Evolutionary conservation across 2,329 filamentous ascomycete species (phyloP).

Genomic region (Tolypocladium nubicola): DNA sequence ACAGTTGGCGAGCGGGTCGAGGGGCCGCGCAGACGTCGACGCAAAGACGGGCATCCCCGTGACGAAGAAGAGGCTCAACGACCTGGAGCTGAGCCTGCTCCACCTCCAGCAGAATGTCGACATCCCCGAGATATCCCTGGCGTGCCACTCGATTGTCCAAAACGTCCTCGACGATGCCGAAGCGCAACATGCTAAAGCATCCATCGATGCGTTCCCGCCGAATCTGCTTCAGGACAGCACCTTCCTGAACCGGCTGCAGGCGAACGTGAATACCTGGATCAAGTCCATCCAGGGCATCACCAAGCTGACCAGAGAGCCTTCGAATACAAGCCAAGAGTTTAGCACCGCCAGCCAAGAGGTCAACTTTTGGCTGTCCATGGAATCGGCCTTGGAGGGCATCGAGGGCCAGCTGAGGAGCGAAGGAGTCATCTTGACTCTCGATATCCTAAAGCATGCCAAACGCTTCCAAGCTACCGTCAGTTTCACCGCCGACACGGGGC

Average conservation of each 20-base stretch:
- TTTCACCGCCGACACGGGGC: constrained; percentile 87
- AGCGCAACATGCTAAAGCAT: constrained; percentile 54
- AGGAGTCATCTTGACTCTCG: constrained; percentile 81
- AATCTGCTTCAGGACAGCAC: constrained; percentile 75
- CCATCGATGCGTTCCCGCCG: constrained; percentile 67
- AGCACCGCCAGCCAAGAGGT: constrained; percentile 90
- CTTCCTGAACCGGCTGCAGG: constrained; percentile 88
- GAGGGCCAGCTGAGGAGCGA: constrained; percentile 81
- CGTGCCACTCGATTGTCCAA: constrained; percentile 83
- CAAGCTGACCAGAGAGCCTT: constrained; percentile 79
- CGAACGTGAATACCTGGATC: constrained; percentile 95
- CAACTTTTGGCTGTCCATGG: constrained; percentile 98
- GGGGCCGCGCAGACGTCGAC: constrained; percentile 74
- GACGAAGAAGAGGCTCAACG: constrained; percentile 95
- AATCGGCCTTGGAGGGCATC: constrained; percentile 83
- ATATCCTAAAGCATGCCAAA: constrained; percentile 93
- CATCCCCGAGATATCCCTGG: constrained; percentile 82
- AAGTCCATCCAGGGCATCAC: constrained; percentile 96
- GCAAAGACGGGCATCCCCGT: constrained; percentile 90
- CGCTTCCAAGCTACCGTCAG: constrained; percentile 96
- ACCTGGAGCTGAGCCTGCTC: constrained; percentile 79
- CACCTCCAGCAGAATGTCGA: constrained; percentile 97
- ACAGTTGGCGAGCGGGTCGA: constrained; percentile 52
- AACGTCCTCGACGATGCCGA: constrained; percentile 70
- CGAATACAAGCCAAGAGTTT: constrained; percentile 42